Percentiles rank a stretch among this genome's conserved stretches.
Conservation (phyloP, 2,329 filamentous ascomycete species). For the Alternaria sp. region DNA sequence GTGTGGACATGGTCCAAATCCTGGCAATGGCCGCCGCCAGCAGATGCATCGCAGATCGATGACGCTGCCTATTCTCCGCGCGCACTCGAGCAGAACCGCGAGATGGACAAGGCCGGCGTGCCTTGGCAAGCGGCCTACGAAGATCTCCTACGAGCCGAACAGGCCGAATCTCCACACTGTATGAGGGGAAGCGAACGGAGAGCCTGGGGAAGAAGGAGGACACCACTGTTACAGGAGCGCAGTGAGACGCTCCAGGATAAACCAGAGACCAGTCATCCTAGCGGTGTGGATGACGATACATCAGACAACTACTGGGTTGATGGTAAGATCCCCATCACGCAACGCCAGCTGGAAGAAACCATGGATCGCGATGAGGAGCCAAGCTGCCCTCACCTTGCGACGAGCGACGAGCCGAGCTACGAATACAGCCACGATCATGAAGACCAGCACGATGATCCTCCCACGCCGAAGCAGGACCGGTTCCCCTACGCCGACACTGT, state of each 20-base stretch:
- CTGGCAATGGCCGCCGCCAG: slow-evolving; percentile 33
- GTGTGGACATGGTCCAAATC: slow-evolving; percentile 25
- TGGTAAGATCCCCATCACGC: slow-evolving; percentile 10
- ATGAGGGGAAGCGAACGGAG: slow-evolving; percentile 7
- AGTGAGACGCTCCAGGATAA: neutral
- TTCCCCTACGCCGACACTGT: neutral
- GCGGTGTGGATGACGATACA: slow-evolving; percentile 14
- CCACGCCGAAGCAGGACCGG: slow-evolving; percentile 35
- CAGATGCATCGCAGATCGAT: slow-evolving; percentile 11
- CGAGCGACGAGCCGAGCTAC: slow-evolving; percentile 43
- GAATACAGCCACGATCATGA: slow-evolving; percentile 46
- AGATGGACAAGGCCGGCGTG: slow-evolving; percentile 47
- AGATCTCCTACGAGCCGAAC: slow-evolving; percentile 61
- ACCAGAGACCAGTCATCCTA: slow-evolving; percentile 1
- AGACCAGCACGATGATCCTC: slow-evolving; percentile 47
- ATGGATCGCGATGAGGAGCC: neutral
- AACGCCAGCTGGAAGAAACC: slow-evolving; percentile 14
- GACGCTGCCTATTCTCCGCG: slow-evolving; percentile 61
- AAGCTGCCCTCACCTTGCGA: slow-evolving; percentile 6
- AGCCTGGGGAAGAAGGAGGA: slow-evolving; percentile 17
- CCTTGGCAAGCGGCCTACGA: slow-evolving; percentile 68
- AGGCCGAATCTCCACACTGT: slow-evolving; percentile 16
- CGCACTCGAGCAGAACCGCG: slow-evolving; percentile 59
- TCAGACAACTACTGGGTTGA: neutral
- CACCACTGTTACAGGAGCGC: slow-evolving; percentile 1